Evolutionary conservation across 2,329 filamentous ascomycete species (phyloP).

Genomic region (Trichoderma sp.): DNA sequence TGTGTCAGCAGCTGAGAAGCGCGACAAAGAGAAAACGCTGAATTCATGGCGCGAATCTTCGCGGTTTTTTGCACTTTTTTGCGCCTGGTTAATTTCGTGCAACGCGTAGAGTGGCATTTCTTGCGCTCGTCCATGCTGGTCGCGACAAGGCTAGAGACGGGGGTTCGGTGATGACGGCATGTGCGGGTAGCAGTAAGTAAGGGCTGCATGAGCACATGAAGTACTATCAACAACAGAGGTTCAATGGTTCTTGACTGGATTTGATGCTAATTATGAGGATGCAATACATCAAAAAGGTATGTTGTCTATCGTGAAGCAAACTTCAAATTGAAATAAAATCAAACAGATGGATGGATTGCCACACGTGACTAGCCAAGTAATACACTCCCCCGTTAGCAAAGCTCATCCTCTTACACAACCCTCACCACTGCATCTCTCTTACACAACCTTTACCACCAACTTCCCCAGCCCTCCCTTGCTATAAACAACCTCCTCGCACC

Average conservation of each 20-base stretch:
- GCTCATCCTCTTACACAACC: not conserved
- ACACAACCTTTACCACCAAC: constrained; percentile 35
- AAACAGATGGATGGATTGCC: not conserved
- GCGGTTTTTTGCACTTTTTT: constrained; percentile 12
- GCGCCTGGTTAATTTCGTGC: not conserved
- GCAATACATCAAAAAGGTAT: not conserved
- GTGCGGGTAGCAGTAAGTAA: not conserved
- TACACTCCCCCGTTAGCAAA: not conserved
- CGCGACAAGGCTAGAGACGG: not conserved
- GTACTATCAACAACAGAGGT: too few species aligned
- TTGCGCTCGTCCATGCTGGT: not conserved
- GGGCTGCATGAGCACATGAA: too few species aligned
- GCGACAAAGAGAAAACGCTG: not conserved
- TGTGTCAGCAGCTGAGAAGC: constrained; percentile 11
- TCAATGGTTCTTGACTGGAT: too few species aligned
- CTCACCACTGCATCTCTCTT: not conserved
- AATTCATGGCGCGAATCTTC: constrained; percentile 9
- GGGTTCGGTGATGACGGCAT: not conserved
- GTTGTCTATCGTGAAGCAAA: not conserved
- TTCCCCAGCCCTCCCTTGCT: constrained; percentile 38
- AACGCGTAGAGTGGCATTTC: constrained; percentile 10
- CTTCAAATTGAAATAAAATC: not conserved
- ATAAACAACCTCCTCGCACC: constrained; percentile 43
- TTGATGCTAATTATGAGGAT: too few species aligned
- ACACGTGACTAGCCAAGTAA: not conserved